Evolutionary conservation across 495 filamentous ascomycete genomes (phyloP), one percentile per base, ranked within the genome.

Genomic region (Podospora sp.): DNA sequence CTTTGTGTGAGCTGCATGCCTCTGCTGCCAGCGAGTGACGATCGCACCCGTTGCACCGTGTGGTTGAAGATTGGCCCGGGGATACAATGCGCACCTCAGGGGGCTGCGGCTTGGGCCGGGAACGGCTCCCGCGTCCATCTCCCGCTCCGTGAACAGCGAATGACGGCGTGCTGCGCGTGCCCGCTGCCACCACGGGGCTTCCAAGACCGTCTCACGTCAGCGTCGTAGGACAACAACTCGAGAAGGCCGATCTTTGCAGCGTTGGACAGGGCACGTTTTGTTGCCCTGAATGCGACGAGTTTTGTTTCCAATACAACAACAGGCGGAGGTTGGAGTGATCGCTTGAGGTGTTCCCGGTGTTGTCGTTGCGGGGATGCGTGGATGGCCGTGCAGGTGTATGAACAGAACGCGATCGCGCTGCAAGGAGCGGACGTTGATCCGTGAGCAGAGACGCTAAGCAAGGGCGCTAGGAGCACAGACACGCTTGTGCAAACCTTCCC

Each of bases 151-250:
- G 50, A n/a, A 53, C 50, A 53, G 50, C 16, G 52, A 55, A n/a
- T 8, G 52, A 22, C 24, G 20, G 52, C 52, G 8, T 1, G 24
- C n/a, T 2, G 52, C 52, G 24, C 21, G 8, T 22, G 2, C 21
- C 20, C 20, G 52, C 52, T 24, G 6, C 7, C 52, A 55, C 21
- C 5, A n/a, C 20, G 21, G 21, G 24, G 22, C 7, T 26, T 12
- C 52, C 52, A 55, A 22, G 24, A 11, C 24, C 20, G n/a, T 55
- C 52, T 55, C 52, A 55, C 52, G 52, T 55, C 52, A 55, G 52
- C 52, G 20, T 22, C 3, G 50, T 36, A 46, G 40, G 40, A 14
- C 2, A 11, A 55, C 3, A 11, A 22, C 52, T 26, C 20, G 7
- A 26, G 52, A 12, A n/a, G n/a, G n/a, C 18, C 49, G 16, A 18